phyloP scores from a whole-genome alignment of 768 basidiomycete genomes.

The Strobilomyces dryophilus region DNA sequence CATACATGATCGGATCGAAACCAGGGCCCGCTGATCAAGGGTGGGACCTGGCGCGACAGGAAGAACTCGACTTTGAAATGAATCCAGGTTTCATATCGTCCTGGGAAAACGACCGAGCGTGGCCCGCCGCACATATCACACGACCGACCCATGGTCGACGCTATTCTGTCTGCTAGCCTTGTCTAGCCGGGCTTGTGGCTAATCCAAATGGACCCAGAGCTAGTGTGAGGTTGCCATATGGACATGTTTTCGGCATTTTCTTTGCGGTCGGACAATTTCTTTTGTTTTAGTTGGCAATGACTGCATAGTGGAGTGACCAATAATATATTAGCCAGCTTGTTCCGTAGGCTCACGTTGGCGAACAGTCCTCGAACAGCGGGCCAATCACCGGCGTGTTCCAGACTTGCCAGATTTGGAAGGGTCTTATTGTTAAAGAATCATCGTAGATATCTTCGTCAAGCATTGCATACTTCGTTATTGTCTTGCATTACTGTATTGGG shows the following conservation, averaged over 20 bases:
- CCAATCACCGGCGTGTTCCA: conserved; percentile 9
- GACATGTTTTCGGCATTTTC: background rate
- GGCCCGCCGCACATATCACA: background rate
- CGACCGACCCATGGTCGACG: background rate
- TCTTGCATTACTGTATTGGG: conserved; percentile 9
- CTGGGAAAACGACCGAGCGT: background rate
- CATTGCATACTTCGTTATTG: conserved; percentile 15
- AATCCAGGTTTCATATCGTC: conserved; percentile 1
- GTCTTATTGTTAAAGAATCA: conserved; percentile 16
- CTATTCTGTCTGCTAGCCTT: background rate
- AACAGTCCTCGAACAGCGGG: background rate
- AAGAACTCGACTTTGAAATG: background rate
- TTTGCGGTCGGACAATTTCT: background rate
- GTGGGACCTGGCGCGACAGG: background rate
- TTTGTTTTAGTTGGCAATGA: conserved; percentile 3
- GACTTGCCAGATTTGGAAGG: conserved; percentile 17
- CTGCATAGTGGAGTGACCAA: background rate
- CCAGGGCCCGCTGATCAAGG: background rate
- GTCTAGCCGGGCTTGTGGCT: background rate
- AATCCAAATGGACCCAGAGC: background rate
- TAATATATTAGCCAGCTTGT: background rate
- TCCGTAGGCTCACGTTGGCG: background rate
- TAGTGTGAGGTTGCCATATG: background rate
- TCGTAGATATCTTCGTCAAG: conserved; percentile 1
- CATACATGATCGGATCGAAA: background rate